Evolutionary conservation across 2,329 filamentous ascomycete species (phyloP), one percentile per base, ranked within the genome.

Genomic region (Alternaria infectoria): DNA sequence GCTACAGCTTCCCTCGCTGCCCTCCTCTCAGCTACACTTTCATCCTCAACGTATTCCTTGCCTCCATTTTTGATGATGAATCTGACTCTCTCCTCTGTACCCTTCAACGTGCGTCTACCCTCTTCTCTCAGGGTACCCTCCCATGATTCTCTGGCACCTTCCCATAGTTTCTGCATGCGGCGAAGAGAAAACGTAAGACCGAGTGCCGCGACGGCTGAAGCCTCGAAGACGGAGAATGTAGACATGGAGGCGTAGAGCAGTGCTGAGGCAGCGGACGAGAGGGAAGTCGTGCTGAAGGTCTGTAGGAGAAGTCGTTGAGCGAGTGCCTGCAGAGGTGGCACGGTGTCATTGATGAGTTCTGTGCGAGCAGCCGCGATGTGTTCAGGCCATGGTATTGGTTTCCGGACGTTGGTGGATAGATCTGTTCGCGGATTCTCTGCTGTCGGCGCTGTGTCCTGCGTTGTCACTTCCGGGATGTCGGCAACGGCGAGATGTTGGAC

Each of bases 291-390:
- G 56, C 89, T 90, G 0, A 93, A 81, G 0, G 92, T 91, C 73
- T 93, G 89, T 5, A 96, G 77, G 5, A 97, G 89, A 2, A 83
- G 75, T 3, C 73, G 74, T 69, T 85, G 84, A 6, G 82, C 83
- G 40, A 81, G 78, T 1, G 80, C 77, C 63, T 85, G 83, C 3
- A 86, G 73, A 0, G 77, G 72, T 0, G 83, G 83, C 0, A 85
- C 76, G 2, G 79, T 75, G 4, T 77, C 75, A 12, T 76, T 72
- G 25, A 83, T 70, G 44, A 85, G 80, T 13, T 79, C 69, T 26
- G 85, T 82, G n/a, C 93, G 88, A 8, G 90, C 89, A 25, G 87
- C 85, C 13, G 90, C 84, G 63, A 97, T 95, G 61, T 93, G 88
- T 3, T 87, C 86, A 1, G 90, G 92, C 93, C 92, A 97, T 25